Base-by-base conservation (phyloP, 768 basidiomycete species). In the Harrya chromipes region DNA sequence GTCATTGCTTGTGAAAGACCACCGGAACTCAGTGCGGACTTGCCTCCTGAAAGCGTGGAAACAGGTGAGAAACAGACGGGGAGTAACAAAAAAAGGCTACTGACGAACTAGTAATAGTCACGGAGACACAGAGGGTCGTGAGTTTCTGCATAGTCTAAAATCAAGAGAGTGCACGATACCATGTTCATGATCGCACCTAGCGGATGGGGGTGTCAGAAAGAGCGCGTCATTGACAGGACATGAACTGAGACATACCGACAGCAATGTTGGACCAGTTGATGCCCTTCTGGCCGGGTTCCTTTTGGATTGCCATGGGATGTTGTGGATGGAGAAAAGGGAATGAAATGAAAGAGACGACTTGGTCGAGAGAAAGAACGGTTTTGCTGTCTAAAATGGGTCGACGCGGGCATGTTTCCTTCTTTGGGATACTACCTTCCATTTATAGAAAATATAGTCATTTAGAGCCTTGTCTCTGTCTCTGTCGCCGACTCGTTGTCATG, bases 181-280 rank as follows among this genome's bases (percentile, higher is more conserved):
- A 99, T 90, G 79, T 97, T 97, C 95, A 98, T 97, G 65, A 97
- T 92, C 53, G 76, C 94, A 72, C 94, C 94, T 93, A 56, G 50
- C 36, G 44, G 27, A 52, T 33, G 50, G 46, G n/a, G 14, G 29
- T 40, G 47, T 59, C 20, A 59, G 54, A 58, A 62, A 26, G 67
- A 43, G 45, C 5, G 19, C 53, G 54, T 41, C 10, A 46, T 56
- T 29, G 58, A 57, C 53, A 27, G 10, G 51, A 16, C 8, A 29
- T 12, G 9, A 7, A 21, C 50, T 36, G 24, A 52, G 34, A 70
- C 89, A 61, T 66, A 92, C 91, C 91, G 68, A 95, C 86, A 57
- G 90, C 92, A 73, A 94, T 94, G 74, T 94, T 94, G 60, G 89
- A 90, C 90, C 90, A 94, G 75, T 78, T 92, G 58, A 92, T 75